Percentiles rank a stretch among this genome's conserved stretches.
Conservation (phyloP, 148 eudicot species). For the Simmondsia chinensis region DNA sequence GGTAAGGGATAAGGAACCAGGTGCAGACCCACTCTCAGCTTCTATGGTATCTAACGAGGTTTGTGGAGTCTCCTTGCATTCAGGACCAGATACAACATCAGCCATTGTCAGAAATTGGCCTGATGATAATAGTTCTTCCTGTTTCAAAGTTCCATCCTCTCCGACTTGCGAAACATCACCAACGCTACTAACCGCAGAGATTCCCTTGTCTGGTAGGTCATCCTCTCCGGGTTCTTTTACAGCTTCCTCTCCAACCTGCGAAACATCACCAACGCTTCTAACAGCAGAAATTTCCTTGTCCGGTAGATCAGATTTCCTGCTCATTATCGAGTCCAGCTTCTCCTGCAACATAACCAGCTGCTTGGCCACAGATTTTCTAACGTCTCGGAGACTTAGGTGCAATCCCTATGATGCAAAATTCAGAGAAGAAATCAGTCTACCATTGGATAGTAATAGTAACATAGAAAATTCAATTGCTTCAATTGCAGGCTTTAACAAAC, state of each 20-base stretch:
- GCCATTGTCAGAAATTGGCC: background rate
- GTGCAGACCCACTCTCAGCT: background rate
- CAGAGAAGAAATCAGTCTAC: background rate
- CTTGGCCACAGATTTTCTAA: constrained; percentile 53
- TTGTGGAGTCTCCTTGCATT: background rate
- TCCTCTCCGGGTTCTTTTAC: background rate
- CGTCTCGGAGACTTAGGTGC: constrained; percentile 43
- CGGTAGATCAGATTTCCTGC: constrained; percentile 5
- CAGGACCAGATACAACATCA: constrained; percentile 2
- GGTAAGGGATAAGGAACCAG: no score
- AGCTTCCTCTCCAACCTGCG: background rate
- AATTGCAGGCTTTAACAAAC: no score
- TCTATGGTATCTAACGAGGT: background rate
- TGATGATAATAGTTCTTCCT: no score
- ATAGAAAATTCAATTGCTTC: no score
- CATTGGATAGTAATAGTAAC: no score
- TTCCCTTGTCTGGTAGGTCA: background rate
- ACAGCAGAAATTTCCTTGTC: background rate
- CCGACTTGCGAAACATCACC: background rate
- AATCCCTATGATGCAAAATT: constrained; percentile 34
- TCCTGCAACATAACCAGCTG: constrained; percentile 63
- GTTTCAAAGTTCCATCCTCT: no score
- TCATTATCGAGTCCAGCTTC: constrained; percentile 38
- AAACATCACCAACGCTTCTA: background rate
- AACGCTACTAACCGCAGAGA: background rate